phyloP scores from a whole-genome alignment of 176 grass and related monocot genomes.

The Phragmites australis region DNA sequence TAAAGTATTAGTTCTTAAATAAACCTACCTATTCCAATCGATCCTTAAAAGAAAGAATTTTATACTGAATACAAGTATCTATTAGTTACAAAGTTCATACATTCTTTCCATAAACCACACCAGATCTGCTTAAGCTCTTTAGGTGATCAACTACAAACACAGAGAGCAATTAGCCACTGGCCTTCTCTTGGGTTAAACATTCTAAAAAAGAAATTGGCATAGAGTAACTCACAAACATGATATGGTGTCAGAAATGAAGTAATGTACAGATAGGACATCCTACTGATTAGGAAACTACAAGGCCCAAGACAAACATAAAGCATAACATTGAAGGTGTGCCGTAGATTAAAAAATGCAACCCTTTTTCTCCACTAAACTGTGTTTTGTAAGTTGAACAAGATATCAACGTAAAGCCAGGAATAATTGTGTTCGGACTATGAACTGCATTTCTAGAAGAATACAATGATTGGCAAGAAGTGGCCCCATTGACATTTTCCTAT shows the following conservation, averaged over 20 bases:
- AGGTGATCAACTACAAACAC: not conserved
- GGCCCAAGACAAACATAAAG: conserved; percentile 3
- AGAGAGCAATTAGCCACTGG: not conserved
- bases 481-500: not conserved
- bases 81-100: not conserved
- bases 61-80: not conserved
- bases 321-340: not conserved
- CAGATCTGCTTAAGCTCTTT: not conserved
- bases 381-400: not conserved
- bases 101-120: not conserved
- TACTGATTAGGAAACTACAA: not conserved
- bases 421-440: not conserved
- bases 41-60: not conserved
- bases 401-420: not conserved
- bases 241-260: not conserved
- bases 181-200: not conserved
- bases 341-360: not conserved
- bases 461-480: not conserved
- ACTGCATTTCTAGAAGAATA: not conserved
- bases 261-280: not conserved
- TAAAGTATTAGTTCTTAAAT: not conserved
- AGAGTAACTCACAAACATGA: no score
- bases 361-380: not conserved
- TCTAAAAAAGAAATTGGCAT: not conserved
- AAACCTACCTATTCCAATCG: not conserved